Evolutionary conservation across 306 rosid genomes (phyloP), one percentile per base, ranked within the genome.

Genomic region (Ormosia emarginata): DNA sequence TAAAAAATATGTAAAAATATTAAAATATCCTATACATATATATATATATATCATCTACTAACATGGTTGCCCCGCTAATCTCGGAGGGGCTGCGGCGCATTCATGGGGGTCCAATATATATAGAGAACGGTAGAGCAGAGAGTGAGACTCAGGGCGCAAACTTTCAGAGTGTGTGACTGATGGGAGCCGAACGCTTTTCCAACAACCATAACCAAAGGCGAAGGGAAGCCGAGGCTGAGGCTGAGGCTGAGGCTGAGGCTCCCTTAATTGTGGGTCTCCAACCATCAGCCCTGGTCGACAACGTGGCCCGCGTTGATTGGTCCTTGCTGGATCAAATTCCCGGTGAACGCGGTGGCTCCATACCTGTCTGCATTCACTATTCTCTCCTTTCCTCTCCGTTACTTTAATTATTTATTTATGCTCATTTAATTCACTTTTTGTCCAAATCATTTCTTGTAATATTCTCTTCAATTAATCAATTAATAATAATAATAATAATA

Each of bases 301-400:
- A 69, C 82, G 88, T 92, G 29, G 94, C 97, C 46, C 90, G 79
- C 62, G 92, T 92, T 12, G 90, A 88, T 68, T 70, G 66, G 57
- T 86, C 97, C 66, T 62, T 91, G 72, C 97, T 95, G 68, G 86
- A 90, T 44, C 89, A 83, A 63, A 89, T 95, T 56, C 89, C 93
- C 50, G 98, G 96, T 68, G 98, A 95, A 57, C 97, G 89, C 59
- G 99, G 99, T 39, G 99, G 98, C 85, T 95, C 99, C 82, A 46
- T 86, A 29, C 92, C 99, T 18, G 99, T 95, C 89, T 18, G 92
- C 87, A 77, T 39, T 1, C 30, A 29, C 66, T 4, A 43, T 44
- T 68, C 56, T 5, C 12, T 7, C 12, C 17, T 0, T 7, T 8
- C 18, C 4, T 43, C n/a, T 8, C 18, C 63, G 0, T n/a, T 14